These are phyloP conservation scores for Capronia americana DNA, from an alignment of 2,329 filamentous ascomycete genomes.

Conservation along the genomic window DNA sequence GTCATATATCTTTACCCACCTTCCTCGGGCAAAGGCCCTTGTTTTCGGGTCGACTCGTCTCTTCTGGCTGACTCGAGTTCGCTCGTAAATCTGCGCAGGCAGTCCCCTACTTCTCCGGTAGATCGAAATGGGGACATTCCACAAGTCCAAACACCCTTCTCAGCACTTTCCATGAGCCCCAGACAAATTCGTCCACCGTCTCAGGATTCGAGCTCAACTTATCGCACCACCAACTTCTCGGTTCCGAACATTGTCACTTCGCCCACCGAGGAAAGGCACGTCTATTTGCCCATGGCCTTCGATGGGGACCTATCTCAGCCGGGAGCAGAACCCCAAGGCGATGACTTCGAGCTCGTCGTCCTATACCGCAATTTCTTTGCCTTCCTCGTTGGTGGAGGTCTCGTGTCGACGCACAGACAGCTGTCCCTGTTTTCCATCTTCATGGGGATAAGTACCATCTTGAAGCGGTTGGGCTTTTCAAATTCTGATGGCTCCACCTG, in stretches of 20 bases:
- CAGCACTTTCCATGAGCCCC: slow-evolving; percentile 41
- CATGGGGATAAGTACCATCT: slow-evolving; percentile 63
- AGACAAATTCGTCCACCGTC: slow-evolving; percentile 43
- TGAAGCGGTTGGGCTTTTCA: slow-evolving; percentile 65
- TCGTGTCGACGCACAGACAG: slow-evolving; percentile 64
- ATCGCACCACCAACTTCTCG: slow-evolving; percentile 36
- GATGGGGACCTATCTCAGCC: slow-evolving; percentile 56
- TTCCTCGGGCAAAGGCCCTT: slow-evolving; percentile 62
- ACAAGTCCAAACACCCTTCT: slow-evolving; percentile 45
- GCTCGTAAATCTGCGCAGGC: slow-evolving; percentile 30
- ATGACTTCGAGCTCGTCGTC: slow-evolving; percentile 64
- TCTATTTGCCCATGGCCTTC: slow-evolving; percentile 65
- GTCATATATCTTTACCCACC: slow-evolving; percentile 68
- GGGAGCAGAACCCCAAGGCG: slow-evolving; percentile 45
- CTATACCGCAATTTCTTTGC: slow-evolving; percentile 69
- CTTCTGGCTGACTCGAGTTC: slow-evolving; percentile 61
- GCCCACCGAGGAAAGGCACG: slow-evolving; percentile 33
- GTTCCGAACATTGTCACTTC: slow-evolving; percentile 25
- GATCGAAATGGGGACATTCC: slow-evolving; percentile 33
- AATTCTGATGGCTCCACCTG: slow-evolving; percentile 69
- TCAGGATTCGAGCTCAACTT: slow-evolving; percentile 40
- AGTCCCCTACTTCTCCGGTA: slow-evolving; percentile 27
- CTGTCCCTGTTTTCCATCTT: slow-evolving; percentile 66
- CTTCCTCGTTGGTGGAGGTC: slow-evolving; percentile 66
- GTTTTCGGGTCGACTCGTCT: slow-evolving; percentile 66